phyloP scores from a whole-genome alignment of 306 rosid species.

The Albizia julibrissin region DNA sequence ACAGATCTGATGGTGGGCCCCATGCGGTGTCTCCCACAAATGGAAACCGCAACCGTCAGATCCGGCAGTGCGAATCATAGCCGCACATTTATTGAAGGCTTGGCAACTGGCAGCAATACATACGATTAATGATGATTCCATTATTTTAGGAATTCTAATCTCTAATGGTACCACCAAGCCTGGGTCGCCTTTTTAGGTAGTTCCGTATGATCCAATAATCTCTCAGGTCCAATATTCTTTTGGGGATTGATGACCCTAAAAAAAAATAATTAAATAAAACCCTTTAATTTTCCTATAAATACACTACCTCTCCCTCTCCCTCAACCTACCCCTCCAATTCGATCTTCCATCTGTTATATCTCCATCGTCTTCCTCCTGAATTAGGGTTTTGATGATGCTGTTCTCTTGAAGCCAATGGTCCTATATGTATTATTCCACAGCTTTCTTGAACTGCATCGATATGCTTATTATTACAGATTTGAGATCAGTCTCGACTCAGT shows the following conservation, averaged over 20 bases:
- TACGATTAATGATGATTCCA: constrained; percentile 4
- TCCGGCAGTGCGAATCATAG: constrained; percentile 63
- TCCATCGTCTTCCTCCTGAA: constrained; percentile 5
- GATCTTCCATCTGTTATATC: not conserved
- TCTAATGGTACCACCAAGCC: constrained; percentile 35
- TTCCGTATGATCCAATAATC: not conserved
- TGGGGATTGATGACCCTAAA: constrained; percentile 70
- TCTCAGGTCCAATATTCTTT: constrained; percentile 90
- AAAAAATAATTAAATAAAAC: constrained; percentile 2
- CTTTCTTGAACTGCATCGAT: constrained; percentile 99
- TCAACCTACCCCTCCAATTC: constrained; percentile 37
- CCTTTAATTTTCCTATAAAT: constrained; percentile 67
- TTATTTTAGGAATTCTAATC: constrained; percentile 8
- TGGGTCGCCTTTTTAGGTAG: not conserved
- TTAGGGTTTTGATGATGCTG: constrained; percentile 37
- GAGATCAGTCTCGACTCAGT: constrained; percentile 35
- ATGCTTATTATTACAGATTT: constrained; percentile 25
- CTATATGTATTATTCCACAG: constrained; percentile 99
- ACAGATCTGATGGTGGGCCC: constrained; percentile 69
- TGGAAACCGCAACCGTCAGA: constrained; percentile 66
- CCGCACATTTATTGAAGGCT: constrained; percentile 48
- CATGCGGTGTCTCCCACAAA: constrained; percentile 48
- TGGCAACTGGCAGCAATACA: not conserved
- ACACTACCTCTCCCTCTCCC: constrained; percentile 36
- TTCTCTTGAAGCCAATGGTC: constrained; percentile 40